Evolutionary conservation across 768 basidiomycete genomes (phyloP), one percentile per base, ranked within the genome.

Genomic region (Collybiopsis luxurians): DNA sequence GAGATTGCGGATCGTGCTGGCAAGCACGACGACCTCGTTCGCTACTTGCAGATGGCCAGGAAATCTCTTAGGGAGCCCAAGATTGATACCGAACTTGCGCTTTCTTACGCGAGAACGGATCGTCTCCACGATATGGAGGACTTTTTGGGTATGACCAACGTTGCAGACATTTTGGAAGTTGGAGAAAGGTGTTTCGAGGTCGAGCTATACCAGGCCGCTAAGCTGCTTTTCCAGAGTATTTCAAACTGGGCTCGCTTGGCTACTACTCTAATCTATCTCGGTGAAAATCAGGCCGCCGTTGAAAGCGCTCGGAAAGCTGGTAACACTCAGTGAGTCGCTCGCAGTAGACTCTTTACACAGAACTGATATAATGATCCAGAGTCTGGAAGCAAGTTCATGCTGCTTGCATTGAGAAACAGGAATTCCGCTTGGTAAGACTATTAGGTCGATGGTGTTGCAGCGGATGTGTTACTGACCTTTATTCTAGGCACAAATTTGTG

Each of bases 341-440:
- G 6, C 23, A 39, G 43, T 13, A 47, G 2, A 4, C 40, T 11
- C 12, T 50, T 4, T 40, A 15, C 24, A 42, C 28, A 39, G 45
- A 49, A 59, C 52, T 67, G 44, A 66, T 59, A 42, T 24, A 53
- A 26, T 44, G 24, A 19, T 26, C 0, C 54, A 93, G 91, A 75
- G 97, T 98, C n/a, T 99, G 97, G 97, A 98, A 98, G 73, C 97
- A 98, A 70, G 97, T 99, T 50, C 96, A 98, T 63, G 90, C 94
- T 23, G 97, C 97, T 39, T 99, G 97, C 74, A 88, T 99, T 56
- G 96, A 97, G 77, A 98, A 98, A 79, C 76, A 82, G 54, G 97
- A 99, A 69, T 98, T 98, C 85, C 89, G 95, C 58, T 71, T 98
- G 71, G 87, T 86, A 52, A 24, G 79, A 21, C 40, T n/a, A 5